These are phyloP conservation scores for Diplodia sapinea DNA, from an alignment of 2,329 filamentous ascomycete species.

Conservation along the genomic window DNA sequence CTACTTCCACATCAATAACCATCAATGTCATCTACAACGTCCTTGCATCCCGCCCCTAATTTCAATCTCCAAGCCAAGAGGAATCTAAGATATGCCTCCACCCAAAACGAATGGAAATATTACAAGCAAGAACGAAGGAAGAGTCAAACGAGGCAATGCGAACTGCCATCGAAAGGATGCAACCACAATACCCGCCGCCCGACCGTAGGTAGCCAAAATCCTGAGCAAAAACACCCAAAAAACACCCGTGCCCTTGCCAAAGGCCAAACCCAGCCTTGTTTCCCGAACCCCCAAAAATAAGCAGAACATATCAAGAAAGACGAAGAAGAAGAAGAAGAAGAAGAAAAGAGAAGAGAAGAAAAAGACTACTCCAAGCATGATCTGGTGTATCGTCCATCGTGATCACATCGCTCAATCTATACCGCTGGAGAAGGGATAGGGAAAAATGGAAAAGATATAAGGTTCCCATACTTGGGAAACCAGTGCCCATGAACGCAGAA, in stretches of 20 bases:
- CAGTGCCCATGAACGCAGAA: not conserved
- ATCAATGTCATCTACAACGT: not conserved
- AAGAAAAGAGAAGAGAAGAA: not conserved
- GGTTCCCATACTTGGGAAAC: not conserved
- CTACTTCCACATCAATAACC: not conserved
- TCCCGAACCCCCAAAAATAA: not conserved
- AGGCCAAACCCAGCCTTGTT: not conserved
- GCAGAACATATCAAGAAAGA: not conserved
- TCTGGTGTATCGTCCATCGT: not conserved
- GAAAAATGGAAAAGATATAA: not conserved
- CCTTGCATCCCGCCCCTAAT: not conserved
- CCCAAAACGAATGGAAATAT: not conserved
- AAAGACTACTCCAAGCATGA: not conserved
- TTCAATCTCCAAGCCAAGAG: not conserved
- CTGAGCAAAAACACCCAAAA: conserved; percentile 1
- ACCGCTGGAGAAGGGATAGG: not conserved
- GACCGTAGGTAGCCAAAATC: not conserved
- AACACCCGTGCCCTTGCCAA: conserved; percentile 9
- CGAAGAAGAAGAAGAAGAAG: not conserved
- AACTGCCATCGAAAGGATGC: not conserved
- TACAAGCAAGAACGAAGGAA: conserved; percentile 15
- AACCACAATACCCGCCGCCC: not conserved
- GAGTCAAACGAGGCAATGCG: not conserved
- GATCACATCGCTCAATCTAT: not conserved
- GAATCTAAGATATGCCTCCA: conserved; percentile 2